Conservation (phyloP, 2,329 filamentous ascomycete genomes). For the Cercospora citrullina region DNA sequence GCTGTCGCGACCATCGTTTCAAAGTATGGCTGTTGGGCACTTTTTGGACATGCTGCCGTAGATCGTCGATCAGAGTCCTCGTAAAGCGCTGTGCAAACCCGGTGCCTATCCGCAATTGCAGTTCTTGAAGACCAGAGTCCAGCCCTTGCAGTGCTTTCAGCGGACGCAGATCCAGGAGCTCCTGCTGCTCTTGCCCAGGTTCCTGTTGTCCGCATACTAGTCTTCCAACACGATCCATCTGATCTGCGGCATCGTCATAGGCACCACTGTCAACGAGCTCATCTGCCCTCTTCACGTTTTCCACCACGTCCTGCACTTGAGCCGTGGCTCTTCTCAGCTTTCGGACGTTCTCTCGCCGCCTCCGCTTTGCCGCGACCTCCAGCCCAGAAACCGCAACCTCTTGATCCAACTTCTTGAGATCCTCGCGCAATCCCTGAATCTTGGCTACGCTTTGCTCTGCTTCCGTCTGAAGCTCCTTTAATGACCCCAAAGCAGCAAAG, state of each 20-base stretch:
- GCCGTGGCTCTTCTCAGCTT: slow-evolving; percentile 79
- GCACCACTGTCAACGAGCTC: slow-evolving; percentile 78
- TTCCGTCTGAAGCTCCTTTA: slow-evolving; percentile 88
- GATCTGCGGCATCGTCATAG: slow-evolving; percentile 74
- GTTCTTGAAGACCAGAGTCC: slow-evolving; percentile 69
- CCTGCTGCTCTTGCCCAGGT: slow-evolving; percentile 34
- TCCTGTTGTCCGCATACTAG: slow-evolving; percentile 73
- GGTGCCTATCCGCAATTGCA: slow-evolving; percentile 80
- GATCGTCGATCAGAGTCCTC: slow-evolving; percentile 72
- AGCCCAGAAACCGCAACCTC: slow-evolving; percentile 85
- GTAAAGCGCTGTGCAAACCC: slow-evolving; percentile 82
- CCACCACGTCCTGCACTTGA: slow-evolving; percentile 77
- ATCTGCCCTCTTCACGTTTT: slow-evolving; percentile 74
- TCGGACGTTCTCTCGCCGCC: slow-evolving; percentile 78
- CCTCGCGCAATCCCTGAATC: slow-evolving; percentile 77
- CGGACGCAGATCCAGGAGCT: slow-evolving; percentile 68
- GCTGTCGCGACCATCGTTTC: slow-evolving; percentile 69
- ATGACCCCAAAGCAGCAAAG: slow-evolving; percentile 86
- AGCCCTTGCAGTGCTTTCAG: slow-evolving; percentile 80
- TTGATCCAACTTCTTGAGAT: slow-evolving; percentile 76
- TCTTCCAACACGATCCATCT: slow-evolving; percentile 74
- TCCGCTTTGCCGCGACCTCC: slow-evolving; percentile 79
- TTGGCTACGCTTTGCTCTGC: slow-evolving; percentile 85
- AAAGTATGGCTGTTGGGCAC: slow-evolving; percentile 73
- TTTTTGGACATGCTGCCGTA: slow-evolving; percentile 74